Evolutionary conservation across 257 asterid species (phyloP).

Genomic region (Fraxinus cuspidata): DNA sequence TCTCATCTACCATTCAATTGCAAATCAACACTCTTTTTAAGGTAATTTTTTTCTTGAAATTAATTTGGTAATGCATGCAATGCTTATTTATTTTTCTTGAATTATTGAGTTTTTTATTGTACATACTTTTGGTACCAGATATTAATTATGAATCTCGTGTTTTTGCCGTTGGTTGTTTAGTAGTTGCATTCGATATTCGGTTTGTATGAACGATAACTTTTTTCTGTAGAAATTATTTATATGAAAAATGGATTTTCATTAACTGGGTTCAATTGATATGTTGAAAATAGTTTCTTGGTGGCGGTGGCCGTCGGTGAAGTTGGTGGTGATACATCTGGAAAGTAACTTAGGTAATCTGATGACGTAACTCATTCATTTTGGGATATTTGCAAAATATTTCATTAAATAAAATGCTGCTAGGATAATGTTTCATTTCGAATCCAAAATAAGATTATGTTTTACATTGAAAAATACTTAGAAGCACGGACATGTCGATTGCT

Average conservation of each 20-base stretch:
- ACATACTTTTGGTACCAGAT: background rate
- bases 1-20: conserved; percentile 24
- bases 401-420: background rate
- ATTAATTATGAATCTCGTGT: background rate
- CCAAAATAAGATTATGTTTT: too few species aligned
- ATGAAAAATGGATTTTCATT: background rate
- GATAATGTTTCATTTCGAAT: background rate
- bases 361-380: background rate
- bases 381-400: background rate
- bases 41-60: conserved; percentile 17
- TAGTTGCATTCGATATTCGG: background rate
- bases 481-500: too few species aligned
- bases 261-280: background rate
- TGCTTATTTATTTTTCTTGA: background rate
- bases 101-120: background rate
- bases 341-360: background rate
- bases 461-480: too few species aligned
- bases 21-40: conserved; percentile 10
- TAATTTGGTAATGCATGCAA: background rate
- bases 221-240: too few species aligned
- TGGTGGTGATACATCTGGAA: background rate
- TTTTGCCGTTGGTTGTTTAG: background rate
- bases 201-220: too few species aligned
- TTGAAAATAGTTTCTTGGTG: background rate
- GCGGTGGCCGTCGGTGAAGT: background rate